Evolutionary conservation across 169 alveolate genomes (phyloP).

Genomic region (Babesia microti): DNA sequence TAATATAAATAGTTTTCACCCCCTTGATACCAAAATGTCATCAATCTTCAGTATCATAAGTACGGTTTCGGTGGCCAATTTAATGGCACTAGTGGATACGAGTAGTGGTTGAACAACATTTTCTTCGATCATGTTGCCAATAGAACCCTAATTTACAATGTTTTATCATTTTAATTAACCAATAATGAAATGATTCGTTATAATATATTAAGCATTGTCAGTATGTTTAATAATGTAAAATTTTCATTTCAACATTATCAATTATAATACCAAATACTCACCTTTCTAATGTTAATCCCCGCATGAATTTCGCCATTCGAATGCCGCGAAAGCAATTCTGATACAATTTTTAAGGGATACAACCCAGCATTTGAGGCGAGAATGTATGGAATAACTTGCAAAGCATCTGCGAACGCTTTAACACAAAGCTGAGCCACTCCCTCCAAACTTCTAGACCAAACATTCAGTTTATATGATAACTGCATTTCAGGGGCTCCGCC

Average conservation of each 20-base stretch:
- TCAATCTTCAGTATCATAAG: constrained; percentile 97
- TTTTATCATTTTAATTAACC: constrained; percentile 26
- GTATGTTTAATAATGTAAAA: too few relatives aligned
- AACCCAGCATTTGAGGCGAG: constrained; percentile 99
- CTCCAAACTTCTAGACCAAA: constrained; percentile 70
- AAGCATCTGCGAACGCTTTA: constrained; percentile 95
- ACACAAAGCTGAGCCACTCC: constrained; percentile 92
- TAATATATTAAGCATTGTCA: too few relatives aligned
- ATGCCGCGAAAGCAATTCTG: constrained; percentile 87
- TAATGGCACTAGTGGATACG: constrained; percentile 91
- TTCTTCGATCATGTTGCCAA: constrained; percentile 83
- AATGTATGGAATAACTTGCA: constrained; percentile 97
- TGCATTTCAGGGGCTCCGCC: constrained; percentile 99
- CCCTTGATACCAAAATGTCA: constrained; percentile 82
- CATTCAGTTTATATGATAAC: constrained; percentile 74
- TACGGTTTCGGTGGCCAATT: constrained; percentile 96
- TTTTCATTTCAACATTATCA: constrained; percentile 24
- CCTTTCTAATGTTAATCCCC: constrained; percentile 91
- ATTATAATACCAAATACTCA: constrained; percentile 32
- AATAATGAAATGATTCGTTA: too few relatives aligned
- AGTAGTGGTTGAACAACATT: constrained; percentile 92
- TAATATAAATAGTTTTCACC: background rate
- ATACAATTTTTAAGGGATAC: constrained; percentile 90
- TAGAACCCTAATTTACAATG: constrained; percentile 17
- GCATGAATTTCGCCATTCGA: constrained; percentile 75